Base-by-base conservation (phyloP, 169 alveolate genomes). In the Plasmodium malariae region DNA sequence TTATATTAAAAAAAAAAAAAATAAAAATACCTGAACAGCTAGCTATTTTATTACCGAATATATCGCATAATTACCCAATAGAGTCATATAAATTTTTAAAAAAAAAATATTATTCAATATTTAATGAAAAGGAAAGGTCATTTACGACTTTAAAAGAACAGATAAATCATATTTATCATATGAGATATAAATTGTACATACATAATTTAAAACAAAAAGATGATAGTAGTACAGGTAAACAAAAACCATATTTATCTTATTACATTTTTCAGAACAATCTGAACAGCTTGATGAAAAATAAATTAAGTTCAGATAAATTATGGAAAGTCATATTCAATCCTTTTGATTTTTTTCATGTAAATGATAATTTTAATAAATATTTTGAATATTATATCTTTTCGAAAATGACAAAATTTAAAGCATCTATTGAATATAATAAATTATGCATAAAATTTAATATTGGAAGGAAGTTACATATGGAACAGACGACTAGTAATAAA, bases 311-410 rank as follows among this genome's bases (percentile, higher is more conserved):
- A 32, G 89, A 76, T 14, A 32, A 76, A 17, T 67, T 76, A 67
- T 76, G 76, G 76, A 59, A 76, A 45, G 40, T 17, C 6, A 24
- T 76, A n/a, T 76, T 76, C 37, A 76, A 51, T 21, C 89, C 89
- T 5, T 21, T 76, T 17, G 69, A 76, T 36, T 76, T 76, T 51
- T 60, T 43, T 68, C 89, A 63, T 54, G 32, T 54, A 6, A 76
- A 67, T 62, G 74, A 76, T 7, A 30, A 76, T 67, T 9, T 76
- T 24, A 76, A 67, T 36, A 7, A 48, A 48, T 76, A 60, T 67
- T 76, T 76, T 51, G 89, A 76, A 62, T 76, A 45, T 51, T 60
- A 60, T 49, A 62, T 76, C 40, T 60, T 26, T 9, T 12, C 72
- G 24, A 62, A 3, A 0, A 43, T 43, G 1, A 28, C 26, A 24